Evolutionary conservation across 495 filamentous ascomycete genomes (phyloP).

Genomic region (Hyaloscypha variabilis): DNA sequence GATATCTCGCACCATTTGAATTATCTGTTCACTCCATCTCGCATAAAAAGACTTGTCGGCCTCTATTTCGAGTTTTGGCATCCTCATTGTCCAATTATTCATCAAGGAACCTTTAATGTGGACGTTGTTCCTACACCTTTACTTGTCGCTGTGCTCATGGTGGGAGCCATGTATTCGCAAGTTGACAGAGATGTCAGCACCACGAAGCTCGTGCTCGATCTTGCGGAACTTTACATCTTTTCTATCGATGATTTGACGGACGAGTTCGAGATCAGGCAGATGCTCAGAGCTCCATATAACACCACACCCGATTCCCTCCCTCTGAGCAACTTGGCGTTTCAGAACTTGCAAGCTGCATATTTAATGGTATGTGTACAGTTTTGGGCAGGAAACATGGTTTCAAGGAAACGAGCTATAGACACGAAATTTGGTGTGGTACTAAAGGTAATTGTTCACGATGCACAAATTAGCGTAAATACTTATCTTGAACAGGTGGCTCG

Average conservation of each 20-base stretch:
- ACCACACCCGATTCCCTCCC: not conserved
- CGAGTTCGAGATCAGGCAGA: constrained; percentile 43
- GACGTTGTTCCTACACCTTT: constrained; percentile 41
- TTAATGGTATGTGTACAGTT: constrained; percentile 47
- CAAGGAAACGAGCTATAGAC: constrained; percentile 48
- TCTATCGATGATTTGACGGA: constrained; percentile 45
- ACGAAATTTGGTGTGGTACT: constrained; percentile 47
- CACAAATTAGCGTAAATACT: not conserved
- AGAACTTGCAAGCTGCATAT: constrained; percentile 48
- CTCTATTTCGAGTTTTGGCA: constrained; percentile 54
- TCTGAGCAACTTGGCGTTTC: constrained; percentile 32
- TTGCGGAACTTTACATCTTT: constrained; percentile 49
- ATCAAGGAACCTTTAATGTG: constrained; percentile 43
- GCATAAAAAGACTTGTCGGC: constrained; percentile 43
- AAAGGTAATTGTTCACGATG: constrained; percentile 19
- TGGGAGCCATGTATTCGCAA: constrained; percentile 52
- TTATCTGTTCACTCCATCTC: constrained; percentile 44
- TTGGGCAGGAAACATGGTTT: constrained; percentile 45
- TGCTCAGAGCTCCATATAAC: constrained; percentile 6
- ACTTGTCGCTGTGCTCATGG: constrained; percentile 42
- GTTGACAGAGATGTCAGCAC: constrained; percentile 41
- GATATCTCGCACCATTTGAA: constrained; percentile 43
- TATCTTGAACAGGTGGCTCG: constrained; percentile 17
- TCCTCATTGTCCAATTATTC: constrained; percentile 45
- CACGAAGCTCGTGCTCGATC: constrained; percentile 47